These are phyloP conservation scores for Citrus trifoliata DNA, from an alignment of 345 rosid genomes.

Conservation along the genomic window DNA sequence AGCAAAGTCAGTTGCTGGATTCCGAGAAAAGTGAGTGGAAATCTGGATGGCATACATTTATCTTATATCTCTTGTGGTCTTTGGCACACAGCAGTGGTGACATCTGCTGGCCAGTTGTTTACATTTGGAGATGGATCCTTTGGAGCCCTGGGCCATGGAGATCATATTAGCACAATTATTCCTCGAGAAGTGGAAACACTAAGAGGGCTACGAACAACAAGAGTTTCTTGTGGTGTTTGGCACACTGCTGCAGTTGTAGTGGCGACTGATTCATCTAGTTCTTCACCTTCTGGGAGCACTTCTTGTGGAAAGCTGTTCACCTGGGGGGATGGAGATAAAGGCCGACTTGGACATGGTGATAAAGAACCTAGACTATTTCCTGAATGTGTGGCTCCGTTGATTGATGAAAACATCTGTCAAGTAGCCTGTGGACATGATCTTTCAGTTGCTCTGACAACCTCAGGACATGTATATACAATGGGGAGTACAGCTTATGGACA, in stretches of 20 bases:
- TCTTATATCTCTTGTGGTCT: conserved; percentile 72
- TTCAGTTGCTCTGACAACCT: conserved; percentile 63
- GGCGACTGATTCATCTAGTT: conserved; percentile 36
- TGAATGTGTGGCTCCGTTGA: conserved; percentile 42
- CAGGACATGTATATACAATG: conserved; percentile 80
- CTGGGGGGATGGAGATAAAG: conserved; percentile 86
- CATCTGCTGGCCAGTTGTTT: conserved; percentile 70
- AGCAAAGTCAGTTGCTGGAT: conserved; percentile 74
- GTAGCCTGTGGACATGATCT: conserved; percentile 74
- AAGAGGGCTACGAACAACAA: conserved; percentile 48
- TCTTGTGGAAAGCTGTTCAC: conserved; percentile 59
- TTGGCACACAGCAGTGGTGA: conserved; percentile 85
- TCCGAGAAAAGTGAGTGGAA: conserved; percentile 65
- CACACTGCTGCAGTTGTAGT: conserved; percentile 83
- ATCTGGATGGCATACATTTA: conserved; percentile 53
- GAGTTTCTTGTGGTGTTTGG: conserved; percentile 90
- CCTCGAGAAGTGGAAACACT: conserved; percentile 78
- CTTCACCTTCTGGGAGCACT: conserved; percentile 33
- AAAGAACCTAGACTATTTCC: conserved; percentile 59
- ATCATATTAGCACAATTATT: conserved; percentile 45
- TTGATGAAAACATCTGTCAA: conserved; percentile 44
- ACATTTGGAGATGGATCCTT: conserved; percentile 96
- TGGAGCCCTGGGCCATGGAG: conserved; percentile 91
- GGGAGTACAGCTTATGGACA: conserved; percentile 75
- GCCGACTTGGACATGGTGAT: conserved; percentile 79